phyloP scores from a whole-genome alignment of 1,284 basidiomycete species.

The Heterobasidion parviporum region DNA sequence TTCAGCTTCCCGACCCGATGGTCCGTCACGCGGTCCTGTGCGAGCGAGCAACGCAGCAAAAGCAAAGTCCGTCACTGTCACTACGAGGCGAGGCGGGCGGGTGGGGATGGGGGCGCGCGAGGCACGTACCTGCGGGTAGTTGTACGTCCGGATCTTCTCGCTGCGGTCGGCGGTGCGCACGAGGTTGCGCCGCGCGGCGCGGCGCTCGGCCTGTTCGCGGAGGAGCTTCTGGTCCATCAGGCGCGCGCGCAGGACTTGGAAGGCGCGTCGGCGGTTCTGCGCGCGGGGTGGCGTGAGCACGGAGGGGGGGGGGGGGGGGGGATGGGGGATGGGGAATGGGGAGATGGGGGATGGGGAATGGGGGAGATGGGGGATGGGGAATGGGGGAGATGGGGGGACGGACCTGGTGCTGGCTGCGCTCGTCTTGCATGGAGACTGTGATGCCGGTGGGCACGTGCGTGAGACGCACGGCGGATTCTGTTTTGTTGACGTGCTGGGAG shows the following conservation, averaged over 20 bases:
- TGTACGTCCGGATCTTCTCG: slow-evolving; percentile 93
- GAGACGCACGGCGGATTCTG: slow-evolving; percentile 95
- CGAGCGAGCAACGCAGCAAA: not conserved
- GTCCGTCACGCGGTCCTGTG: slow-evolving; percentile 84
- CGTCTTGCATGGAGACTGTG: slow-evolving; percentile 97
- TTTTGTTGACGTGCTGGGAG: slow-evolving; percentile 92
- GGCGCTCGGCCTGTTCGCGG: slow-evolving; percentile 61
- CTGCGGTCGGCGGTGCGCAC: slow-evolving; percentile 78
- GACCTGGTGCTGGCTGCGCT: slow-evolving; percentile 91
- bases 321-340: not conserved
- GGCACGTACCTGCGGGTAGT: slow-evolving; percentile 70
- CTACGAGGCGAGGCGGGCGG: too few relatives aligned
- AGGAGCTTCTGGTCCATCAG: slow-evolving; percentile 74
- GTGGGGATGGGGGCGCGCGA: too few relatives aligned
- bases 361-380: not conserved
- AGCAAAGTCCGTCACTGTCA: too few relatives aligned
- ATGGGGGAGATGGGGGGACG: slow-evolving; percentile 6
- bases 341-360: not conserved
- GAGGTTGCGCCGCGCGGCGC: slow-evolving; percentile 63
- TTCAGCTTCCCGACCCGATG: slow-evolving; percentile 81
- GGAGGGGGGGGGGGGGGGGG: not conserved
- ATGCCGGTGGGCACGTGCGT: slow-evolving; percentile 93
- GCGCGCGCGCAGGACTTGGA: slow-evolving; percentile 77
- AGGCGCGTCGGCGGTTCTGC: slow-evolving; percentile 84
- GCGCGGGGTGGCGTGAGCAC: not conserved